A percentile compares a stretch with the other conserved stretches of the same genome.
Conservation (phyloP, 805 yeast genomes). For the Metschnikowia hibisci region DNA sequence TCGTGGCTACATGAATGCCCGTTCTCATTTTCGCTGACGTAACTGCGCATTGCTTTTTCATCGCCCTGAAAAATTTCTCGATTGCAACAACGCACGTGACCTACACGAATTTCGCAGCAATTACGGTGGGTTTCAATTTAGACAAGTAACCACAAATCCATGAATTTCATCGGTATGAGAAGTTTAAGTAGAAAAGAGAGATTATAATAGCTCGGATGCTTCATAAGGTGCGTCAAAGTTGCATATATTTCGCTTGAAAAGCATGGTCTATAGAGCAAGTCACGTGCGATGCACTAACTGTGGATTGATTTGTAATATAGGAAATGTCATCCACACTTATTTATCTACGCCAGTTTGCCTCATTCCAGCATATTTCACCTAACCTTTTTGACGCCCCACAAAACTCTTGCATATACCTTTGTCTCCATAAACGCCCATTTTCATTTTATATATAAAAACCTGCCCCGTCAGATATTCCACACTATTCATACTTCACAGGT, state of each 20-base stretch:
- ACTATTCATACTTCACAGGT: not conserved
- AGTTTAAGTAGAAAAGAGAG: no score
- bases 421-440: not conserved
- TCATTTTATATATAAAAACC: not conserved
- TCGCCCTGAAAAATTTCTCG: not conserved
- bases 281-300: slow-evolving; percentile 26
- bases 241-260: no score
- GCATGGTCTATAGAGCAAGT: slow-evolving; percentile 1
- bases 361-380: not conserved
- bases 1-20: not conserved
- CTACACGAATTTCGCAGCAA: slow-evolving; percentile 17
- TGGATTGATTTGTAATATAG: slow-evolving; percentile 16
- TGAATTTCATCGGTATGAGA: not conserved
- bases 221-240: not conserved
- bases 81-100: slow-evolving; percentile 31
- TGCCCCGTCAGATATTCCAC: not conserved
- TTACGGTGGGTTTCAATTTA: not conserved
- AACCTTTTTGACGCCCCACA: not conserved
- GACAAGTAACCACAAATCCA: not conserved
- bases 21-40: not conserved
- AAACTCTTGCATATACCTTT: not conserved
- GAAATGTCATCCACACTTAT: slow-evolving; percentile 4
- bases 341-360: not conserved
- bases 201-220: no score
- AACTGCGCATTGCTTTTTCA: slow-evolving; percentile 1